A percentile compares a stretch with the other conserved stretches of the same genome.
phyloP scores from a whole-genome alignment of 176 grass and related monocot genomes.

The Rhynchospora tenuis region DNA sequence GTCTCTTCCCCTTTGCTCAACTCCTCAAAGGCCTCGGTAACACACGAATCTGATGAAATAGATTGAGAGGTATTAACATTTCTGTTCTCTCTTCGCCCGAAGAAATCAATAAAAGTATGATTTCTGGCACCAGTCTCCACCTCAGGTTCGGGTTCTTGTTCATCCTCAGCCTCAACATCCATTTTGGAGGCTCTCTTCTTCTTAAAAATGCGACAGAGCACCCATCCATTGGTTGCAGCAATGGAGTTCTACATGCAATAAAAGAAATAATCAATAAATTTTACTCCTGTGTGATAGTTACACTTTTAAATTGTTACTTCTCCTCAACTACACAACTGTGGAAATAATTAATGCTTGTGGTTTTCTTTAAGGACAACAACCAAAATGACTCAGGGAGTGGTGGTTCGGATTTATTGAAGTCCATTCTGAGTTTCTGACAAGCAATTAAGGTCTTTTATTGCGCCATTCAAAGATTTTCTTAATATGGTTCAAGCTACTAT shows the following conservation, averaged over 20 bases:
- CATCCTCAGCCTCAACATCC: constrained; percentile 13
- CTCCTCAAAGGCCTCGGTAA: constrained; percentile 41
- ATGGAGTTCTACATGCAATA: constrained; percentile 14
- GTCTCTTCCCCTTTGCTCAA: constrained; percentile 52
- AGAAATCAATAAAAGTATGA: constrained; percentile 61
- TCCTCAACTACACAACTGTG: constrained; percentile 9
- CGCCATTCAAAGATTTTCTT: background rate
- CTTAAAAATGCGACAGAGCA: constrained; percentile 73
- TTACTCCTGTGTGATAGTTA: background rate
- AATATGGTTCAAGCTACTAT: constrained; percentile 7
- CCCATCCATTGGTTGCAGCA: constrained; percentile 41
- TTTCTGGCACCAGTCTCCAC: background rate
- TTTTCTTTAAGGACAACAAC: constrained; percentile 9
- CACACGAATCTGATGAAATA: constrained; percentile 40
- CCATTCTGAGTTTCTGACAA: constrained; percentile 10
- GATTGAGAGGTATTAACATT: constrained; percentile 20
- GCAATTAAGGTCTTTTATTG: constrained; percentile 28
- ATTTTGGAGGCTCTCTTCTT: constrained; percentile 34
- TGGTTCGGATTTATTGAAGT: constrained; percentile 2
- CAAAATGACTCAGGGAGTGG: background rate
- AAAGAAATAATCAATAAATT: background rate
- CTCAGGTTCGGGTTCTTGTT: background rate
- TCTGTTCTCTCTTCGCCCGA: constrained; percentile 29
- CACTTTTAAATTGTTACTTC: background rate
- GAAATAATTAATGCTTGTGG: background rate